phyloP scores from a whole-genome alignment of 1,139 yeast genomes.

The Debaryomyces sp. region DNA sequence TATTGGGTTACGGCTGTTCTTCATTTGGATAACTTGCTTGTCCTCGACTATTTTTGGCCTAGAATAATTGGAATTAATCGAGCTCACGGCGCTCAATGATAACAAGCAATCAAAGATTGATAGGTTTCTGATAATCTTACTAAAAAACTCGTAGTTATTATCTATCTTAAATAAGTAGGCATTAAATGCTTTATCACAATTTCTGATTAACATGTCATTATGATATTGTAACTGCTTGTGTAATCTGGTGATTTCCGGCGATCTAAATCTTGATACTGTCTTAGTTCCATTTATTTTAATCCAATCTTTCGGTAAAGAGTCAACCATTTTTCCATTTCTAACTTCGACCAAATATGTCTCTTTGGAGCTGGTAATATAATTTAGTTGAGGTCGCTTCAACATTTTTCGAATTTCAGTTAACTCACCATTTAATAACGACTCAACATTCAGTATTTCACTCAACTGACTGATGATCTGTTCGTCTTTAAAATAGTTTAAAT shows the following conservation, averaged over 20 bases:
- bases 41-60: conserved; percentile 59
- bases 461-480: conserved; percentile 42
- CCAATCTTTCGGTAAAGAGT: conserved; percentile 72
- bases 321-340: conserved; percentile 55
- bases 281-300: conserved; percentile 73
- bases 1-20: conserved; percentile 77
- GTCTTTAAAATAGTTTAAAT: conserved; percentile 41
- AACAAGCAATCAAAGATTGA: conserved; percentile 74
- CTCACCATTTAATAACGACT: conserved; percentile 51
- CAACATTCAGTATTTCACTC: conserved; percentile 46
- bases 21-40: conserved; percentile 53
- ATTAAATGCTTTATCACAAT: conserved; percentile 59
- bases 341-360: conserved; percentile 78
- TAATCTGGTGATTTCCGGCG: conserved; percentile 57
- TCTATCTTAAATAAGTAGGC: conserved; percentile 52
- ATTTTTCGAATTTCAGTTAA: conserved; percentile 44
- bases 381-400: conserved; percentile 60
- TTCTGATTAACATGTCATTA: conserved; percentile 57
- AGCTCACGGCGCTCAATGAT: conserved; percentile 67
- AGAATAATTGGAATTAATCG: conserved; percentile 47
- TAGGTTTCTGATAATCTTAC: conserved; percentile 51
- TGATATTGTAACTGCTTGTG: conserved; percentile 61
- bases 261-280: conserved; percentile 68
- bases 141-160: conserved; percentile 52
- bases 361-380: conserved; percentile 58